Conservation (phyloP, 1,139 yeast species). For the Nadsonia starkeyi-henricii region DNA sequence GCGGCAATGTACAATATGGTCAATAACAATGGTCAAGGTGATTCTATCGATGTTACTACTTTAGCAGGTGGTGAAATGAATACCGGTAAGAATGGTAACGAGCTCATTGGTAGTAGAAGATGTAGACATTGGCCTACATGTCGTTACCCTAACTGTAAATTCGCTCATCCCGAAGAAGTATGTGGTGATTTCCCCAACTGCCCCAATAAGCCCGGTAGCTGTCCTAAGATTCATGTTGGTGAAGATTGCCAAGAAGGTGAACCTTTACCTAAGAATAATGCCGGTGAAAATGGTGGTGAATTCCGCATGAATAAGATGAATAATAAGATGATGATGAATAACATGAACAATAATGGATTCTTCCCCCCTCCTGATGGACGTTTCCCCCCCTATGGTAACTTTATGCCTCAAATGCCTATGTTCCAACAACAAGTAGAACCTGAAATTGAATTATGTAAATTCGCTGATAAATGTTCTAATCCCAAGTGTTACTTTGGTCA, state of each 20-base stretch:
- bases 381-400: background rate
- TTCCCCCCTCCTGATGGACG: constrained; percentile 1
- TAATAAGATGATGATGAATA: constrained; percentile 1
- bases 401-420: constrained; percentile 15
- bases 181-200: constrained; percentile 75
- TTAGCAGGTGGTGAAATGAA: background rate
- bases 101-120: constrained; percentile 20
- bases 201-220: constrained; percentile 67
- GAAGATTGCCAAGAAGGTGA: constrained; percentile 44
- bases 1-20: background rate
- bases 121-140: constrained; percentile 75
- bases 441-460: constrained; percentile 42
- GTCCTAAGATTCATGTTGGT: constrained; percentile 70
- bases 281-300: constrained; percentile 1
- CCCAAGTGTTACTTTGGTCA: constrained; percentile 79
- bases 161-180: constrained; percentile 64
- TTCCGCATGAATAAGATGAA: constrained; percentile 1
- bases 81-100: background rate
- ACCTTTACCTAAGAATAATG: constrained; percentile 1
- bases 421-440: constrained; percentile 7
- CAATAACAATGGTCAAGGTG: background rate
- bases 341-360: background rate
- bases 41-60: background rate
- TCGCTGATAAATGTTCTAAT: constrained; percentile 59
- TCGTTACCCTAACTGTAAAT: constrained; percentile 46